Conservation (phyloP, 2,329 filamentous ascomycete genomes). For the Ophiostoma tasmaniense region DNA sequence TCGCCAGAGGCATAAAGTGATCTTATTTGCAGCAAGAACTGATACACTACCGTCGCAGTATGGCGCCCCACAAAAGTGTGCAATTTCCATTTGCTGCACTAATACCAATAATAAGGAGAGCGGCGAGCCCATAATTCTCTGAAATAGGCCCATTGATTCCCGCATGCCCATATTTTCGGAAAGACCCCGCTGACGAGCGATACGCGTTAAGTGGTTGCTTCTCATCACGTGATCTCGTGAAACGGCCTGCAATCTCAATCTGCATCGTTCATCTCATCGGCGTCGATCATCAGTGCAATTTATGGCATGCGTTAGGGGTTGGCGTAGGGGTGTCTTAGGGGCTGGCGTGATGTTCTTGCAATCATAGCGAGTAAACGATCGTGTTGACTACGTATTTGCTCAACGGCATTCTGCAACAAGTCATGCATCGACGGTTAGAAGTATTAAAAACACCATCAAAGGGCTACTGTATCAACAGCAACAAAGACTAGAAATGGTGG, state of each 20-base stretch:
- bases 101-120: background rate
- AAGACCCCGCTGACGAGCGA: background rate
- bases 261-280: background rate
- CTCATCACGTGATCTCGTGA: background rate
- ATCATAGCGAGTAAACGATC: too few relatives aligned
- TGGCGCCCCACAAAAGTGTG: background rate
- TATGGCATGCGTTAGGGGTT: background rate
- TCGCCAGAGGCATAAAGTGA: background rate
- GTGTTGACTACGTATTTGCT: background rate
- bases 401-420: background rate
- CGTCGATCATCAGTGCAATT: background rate
- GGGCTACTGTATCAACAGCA: too few relatives aligned
- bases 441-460: too few relatives aligned
- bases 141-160: background rate
- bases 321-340: background rate
- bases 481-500: too few relatives aligned
- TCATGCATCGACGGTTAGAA: too few relatives aligned
- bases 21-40: background rate
- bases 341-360: background rate
- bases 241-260: background rate
- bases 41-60: background rate
- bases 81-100: background rate
- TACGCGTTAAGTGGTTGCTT: background rate
- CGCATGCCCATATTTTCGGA: background rate
- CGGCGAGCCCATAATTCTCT: too few relatives aligned